phyloP scores from a whole-genome alignment of 2,329 filamentous ascomycete species.

The Akanthomyces dipterigenus region DNA sequence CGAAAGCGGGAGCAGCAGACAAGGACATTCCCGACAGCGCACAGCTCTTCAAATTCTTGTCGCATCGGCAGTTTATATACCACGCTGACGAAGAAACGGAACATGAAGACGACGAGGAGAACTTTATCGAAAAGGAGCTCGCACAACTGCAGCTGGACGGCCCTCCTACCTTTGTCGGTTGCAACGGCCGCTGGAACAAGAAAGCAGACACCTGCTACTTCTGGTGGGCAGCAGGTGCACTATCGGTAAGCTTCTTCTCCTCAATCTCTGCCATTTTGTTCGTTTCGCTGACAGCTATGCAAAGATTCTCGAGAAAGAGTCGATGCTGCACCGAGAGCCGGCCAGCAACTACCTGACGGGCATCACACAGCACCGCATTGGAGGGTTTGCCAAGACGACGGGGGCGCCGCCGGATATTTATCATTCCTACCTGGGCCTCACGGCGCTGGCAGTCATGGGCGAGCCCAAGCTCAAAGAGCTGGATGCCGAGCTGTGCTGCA shows the following conservation, averaged over 20 bases:
- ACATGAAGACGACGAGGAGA: conserved; percentile 37
- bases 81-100: conserved; percentile 37
- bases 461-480: conserved; percentile 63
- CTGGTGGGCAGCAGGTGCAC: conserved; percentile 78
- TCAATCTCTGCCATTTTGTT: conserved; percentile 11
- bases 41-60: conserved; percentile 47
- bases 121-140: conserved; percentile 29
- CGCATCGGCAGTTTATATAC: conserved; percentile 58
- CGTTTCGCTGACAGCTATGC: conserved; percentile 4
- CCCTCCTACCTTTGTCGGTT: conserved; percentile 53
- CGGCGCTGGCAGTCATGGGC: conserved; percentile 66
- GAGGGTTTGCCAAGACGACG: conserved; percentile 70
- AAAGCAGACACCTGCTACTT: conserved; percentile 90
- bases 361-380: conserved; percentile 80
- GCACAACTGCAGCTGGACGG: conserved; percentile 28
- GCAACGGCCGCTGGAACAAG: conserved; percentile 90
- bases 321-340: conserved; percentile 51
- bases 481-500: conserved; percentile 72
- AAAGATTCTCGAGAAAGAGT: conserved; percentile 50
- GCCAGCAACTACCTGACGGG: conserved; percentile 75
- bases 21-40: conserved; percentile 27
- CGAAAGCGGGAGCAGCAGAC: conserved; percentile 17
- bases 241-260: conserved; percentile 33
- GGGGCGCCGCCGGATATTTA: conserved; percentile 70
- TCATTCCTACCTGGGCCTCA: conserved; percentile 83